These are phyloP conservation scores for Sanghuangporus baumii DNA, from an alignment of 1,284 basidiomycete species.

Conservation along the genomic window DNA sequence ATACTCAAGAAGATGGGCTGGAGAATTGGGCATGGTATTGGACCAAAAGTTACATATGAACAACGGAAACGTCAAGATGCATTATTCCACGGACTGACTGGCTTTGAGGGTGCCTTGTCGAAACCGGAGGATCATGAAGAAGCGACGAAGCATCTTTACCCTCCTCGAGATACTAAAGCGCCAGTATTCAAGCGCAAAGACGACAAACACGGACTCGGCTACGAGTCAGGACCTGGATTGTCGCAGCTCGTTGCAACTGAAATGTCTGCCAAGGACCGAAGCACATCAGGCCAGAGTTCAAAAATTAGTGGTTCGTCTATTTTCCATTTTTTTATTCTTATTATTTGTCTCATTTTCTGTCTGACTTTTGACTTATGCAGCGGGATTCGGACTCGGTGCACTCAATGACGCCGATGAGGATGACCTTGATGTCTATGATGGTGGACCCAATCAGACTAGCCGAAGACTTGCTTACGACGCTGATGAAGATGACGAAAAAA, in stretches of 20 bases:
- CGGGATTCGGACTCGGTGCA: constrained; percentile 82
- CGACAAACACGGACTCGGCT: constrained; percentile 77
- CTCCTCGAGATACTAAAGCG: constrained; percentile 74
- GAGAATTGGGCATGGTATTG: constrained; percentile 89
- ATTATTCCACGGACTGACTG: constrained; percentile 34
- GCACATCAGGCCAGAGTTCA: constrained; percentile 37
- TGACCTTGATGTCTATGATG: constrained; percentile 81
- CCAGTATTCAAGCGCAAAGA: constrained; percentile 64
- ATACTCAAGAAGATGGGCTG: constrained; percentile 95
- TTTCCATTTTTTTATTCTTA: constrained; percentile 2
- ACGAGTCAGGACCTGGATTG: constrained; percentile 59
- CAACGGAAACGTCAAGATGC: constrained; percentile 70
- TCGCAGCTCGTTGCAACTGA: constrained; percentile 43
- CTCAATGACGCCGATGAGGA: constrained; percentile 87
- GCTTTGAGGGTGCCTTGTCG: constrained; percentile 38
- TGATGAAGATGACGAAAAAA: constrained; percentile 56
- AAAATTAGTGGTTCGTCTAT: constrained; percentile 51
- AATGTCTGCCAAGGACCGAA: constrained; percentile 25
- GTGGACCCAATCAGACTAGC: constrained; percentile 29
- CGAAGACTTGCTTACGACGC: constrained; percentile 73
- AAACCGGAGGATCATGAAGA: constrained; percentile 47
- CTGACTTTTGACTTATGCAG: constrained; percentile 30
- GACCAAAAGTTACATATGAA: constrained; percentile 79
- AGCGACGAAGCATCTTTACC: constrained; percentile 80
- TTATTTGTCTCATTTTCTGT: not conserved